Base-by-base conservation (phyloP, 2,329 filamentous ascomycete genomes). In the Penicillium nordicum region DNA sequence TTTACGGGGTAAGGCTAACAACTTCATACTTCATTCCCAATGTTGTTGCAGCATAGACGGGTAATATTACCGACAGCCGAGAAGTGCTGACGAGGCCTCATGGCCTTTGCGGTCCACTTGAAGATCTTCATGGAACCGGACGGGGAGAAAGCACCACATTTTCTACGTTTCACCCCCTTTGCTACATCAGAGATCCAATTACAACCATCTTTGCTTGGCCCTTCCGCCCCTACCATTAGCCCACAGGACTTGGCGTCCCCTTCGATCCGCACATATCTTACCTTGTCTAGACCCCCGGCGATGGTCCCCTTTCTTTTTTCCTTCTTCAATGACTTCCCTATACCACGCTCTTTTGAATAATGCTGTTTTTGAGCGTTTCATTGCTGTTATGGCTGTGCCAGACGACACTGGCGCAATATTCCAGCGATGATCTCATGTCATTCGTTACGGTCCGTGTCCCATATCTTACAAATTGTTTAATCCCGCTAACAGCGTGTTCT, bases 321-420 rank as follows among this genome's bases (percentile, higher is more conserved):
- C 32, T 44, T 36, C 49, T 36, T 34, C 18, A 34, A 34, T 45
- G 43, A 45, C 43, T 40, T 45, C 5, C 8, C 25, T 38, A 23
- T 36, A 38, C 38, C 37, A 54, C 53, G 23, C 40, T 55, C 53
- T 4, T 55, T 51, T 34, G 32, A 55, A 55, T 12, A 18, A 54
- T 55, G 53, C 47, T 55, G 34, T 21, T 38, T 23, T 25, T 38
- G 27, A 34, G 53, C 53, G 27, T 55, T 14, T 23, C 46, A 43
- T 50, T 32, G 41, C 53, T 55, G 47, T 44, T 51, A 51, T 55
- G 53, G 53, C 41, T 55, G 21, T 55, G 53, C 53, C 53, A 55
- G 29, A 41, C 47, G 18, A 47, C 36, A 41, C 38, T 45, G 47
- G 53, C 53, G 41, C 53, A 55, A 38, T 55, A 55, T 51, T 40